Percentiles rank a stretch among this genome's conserved stretches.
These are phyloP conservation scores for Hansenula lynferdii DNA, from an alignment of 1,139 yeast species.

Conservation along the genomic window DNA sequence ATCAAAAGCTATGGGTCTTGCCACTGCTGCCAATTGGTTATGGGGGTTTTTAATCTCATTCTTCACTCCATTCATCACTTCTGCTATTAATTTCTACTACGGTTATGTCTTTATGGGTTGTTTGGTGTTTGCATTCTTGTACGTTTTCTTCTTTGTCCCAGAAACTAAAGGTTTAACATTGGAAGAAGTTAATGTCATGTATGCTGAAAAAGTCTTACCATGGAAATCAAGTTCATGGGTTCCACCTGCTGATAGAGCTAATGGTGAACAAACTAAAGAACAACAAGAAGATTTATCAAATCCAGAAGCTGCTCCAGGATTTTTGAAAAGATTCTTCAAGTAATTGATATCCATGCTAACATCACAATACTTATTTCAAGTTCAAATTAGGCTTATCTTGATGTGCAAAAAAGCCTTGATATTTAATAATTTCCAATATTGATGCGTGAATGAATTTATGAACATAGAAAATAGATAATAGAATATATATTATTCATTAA, in stretches of 20 bases:
- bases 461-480: too few species aligned
- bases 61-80: constrained; percentile 65
- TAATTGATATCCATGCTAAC: too few species aligned
- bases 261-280: not conserved
- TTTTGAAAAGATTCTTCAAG: constrained; percentile 1
- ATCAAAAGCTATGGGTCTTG: constrained; percentile 58
- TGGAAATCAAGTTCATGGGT: constrained; percentile 1
- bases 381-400: too few species aligned
- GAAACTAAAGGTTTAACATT: constrained; percentile 67
- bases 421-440: too few species aligned
- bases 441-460: too few species aligned
- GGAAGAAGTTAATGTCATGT: constrained; percentile 66
- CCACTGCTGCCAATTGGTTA: constrained; percentile 67
- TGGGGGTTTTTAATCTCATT: constrained; percentile 73
- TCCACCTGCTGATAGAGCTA: not conserved
- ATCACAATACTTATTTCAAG: too few species aligned
- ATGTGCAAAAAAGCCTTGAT: too few species aligned
- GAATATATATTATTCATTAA: too few species aligned
- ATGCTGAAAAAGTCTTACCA: constrained; percentile 3
- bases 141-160: constrained; percentile 58
- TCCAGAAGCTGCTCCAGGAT: not conserved
- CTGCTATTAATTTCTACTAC: constrained; percentile 47
- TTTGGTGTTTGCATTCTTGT: constrained; percentile 49
- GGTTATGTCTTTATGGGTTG: constrained; percentile 74
- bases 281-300: not conserved